These are phyloP conservation scores for Quercus variabilis DNA, from an alignment of 306 rosid genomes.

Conservation along the genomic window DNA sequence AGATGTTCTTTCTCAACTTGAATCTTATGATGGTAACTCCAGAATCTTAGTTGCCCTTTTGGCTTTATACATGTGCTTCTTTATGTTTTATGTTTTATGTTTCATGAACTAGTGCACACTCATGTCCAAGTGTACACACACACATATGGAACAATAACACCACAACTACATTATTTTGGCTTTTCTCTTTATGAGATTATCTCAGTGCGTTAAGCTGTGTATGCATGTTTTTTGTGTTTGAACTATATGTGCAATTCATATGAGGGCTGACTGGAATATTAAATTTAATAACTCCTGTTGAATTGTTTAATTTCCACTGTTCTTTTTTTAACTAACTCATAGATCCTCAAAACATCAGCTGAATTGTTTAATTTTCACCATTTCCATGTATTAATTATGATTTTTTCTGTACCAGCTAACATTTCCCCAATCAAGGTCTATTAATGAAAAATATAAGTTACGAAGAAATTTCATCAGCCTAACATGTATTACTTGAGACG, in stretches of 20 bases:
- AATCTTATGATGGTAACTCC: conserved; percentile 69
- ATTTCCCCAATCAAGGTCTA: not conserved
- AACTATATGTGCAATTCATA: not conserved
- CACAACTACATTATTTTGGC: too few relatives aligned
- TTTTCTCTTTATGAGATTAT: too few relatives aligned
- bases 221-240: not conserved
- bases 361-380: not conserved
- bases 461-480: not conserved
- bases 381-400: not conserved
- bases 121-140: not conserved
- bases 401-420: not conserved
- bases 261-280: not conserved
- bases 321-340: not conserved
- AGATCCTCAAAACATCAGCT: not conserved
- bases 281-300: not conserved
- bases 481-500: not conserved
- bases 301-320: not conserved
- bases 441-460: not conserved
- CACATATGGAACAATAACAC: not conserved
- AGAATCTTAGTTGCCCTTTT: conserved; percentile 9
- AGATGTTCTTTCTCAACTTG: conserved; percentile 71
- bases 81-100: conserved; percentile 7
- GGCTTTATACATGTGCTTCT: not conserved
- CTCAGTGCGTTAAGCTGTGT: not conserved
- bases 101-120: not conserved